Evolutionary conservation across 345 rosid species (phyloP), one percentile per base, ranked within the genome.

Genomic region (Mallotus nudiflorus): DNA sequence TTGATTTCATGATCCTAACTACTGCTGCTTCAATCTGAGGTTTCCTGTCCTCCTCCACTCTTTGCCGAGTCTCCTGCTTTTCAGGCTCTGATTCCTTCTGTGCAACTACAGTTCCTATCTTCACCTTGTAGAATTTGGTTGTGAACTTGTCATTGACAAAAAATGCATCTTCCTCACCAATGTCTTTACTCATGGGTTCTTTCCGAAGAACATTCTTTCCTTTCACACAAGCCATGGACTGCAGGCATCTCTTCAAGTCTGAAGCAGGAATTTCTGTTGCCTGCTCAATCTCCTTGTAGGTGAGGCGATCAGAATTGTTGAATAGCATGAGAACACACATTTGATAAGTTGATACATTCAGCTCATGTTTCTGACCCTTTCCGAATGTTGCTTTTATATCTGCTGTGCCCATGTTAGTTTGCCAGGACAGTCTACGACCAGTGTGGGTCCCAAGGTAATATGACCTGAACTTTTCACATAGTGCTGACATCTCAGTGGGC

Each of bases 321-420:
- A 92, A 95, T 61, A 92, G 72, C 92, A 95, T 82, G 42, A 95
- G 89, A 25, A 95, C 99, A 71, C 99, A 95, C 99, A 95, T 95
- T 50, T 95, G 99, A 85, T 88, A 95, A 1, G 99, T 95, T 14
- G 99, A 95, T 56, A 95, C 99, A 48, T 95, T 95, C 85, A 95
- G 73, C 77, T 92, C 99, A 65, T 95, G 99, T 83, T 89, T 95
- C 85, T 95, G 99, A 79, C 97, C 99, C 77, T 90, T 95, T 64
- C 96, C 99, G 52, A 95, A 92, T 9, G 72, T 62, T 28, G 99
- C 99, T 74, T 86, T 95, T 67, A 95, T 82, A 65, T 95, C 99
- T 0, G 99, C 99, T 39, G 96, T 84, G 62, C 99, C 99, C 99
- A 90, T 95, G 85, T 95, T 95, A n/a, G 99, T 95, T 78, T 95